Evolutionary conservation across 2,329 filamentous ascomycete genomes (phyloP).

Genomic region (Corniculantispora saksenae): DNA sequence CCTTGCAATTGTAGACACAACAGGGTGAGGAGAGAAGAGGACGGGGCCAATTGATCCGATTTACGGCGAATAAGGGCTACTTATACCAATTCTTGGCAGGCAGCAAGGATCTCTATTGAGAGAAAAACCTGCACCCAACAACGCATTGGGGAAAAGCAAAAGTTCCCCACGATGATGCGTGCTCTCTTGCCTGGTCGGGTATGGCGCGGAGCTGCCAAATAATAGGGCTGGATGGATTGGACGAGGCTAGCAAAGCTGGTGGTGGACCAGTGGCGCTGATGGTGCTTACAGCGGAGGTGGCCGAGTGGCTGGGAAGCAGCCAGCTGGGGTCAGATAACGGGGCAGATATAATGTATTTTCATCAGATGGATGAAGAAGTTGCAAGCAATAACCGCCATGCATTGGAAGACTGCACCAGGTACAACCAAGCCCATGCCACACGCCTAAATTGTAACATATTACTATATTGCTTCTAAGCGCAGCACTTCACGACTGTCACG

Average conservation of each 20-base stretch:
- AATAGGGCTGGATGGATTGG: background rate
- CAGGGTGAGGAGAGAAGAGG: background rate
- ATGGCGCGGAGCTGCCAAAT: background rate
- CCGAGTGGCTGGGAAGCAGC: background rate
- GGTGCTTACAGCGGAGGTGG: background rate
- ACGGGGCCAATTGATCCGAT: background rate
- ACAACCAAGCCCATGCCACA: too few relatives aligned
- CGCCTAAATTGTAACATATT: too few relatives aligned
- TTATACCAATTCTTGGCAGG: conserved; percentile 10
- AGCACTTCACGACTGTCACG: too few relatives aligned
- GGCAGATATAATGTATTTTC: too few relatives aligned
- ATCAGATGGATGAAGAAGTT: too few relatives aligned
- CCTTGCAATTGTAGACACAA: background rate
- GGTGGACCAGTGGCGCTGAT: background rate
- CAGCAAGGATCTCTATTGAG: background rate
- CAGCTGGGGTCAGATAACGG: background rate
- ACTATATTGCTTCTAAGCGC: too few relatives aligned
- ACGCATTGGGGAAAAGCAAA: conserved; percentile 2
- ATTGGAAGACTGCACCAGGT: too few relatives aligned
- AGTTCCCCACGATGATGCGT: background rate
- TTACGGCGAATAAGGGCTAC: background rate
- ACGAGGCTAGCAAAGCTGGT: background rate
- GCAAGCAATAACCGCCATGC: too few relatives aligned
- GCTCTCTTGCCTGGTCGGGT: background rate
- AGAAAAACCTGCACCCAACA: background rate